Evolutionary conservation across 176 grass and related monocot species (phyloP), one percentile per base, ranked within the genome.

Genomic region (Oropetium thomaeum): DNA sequence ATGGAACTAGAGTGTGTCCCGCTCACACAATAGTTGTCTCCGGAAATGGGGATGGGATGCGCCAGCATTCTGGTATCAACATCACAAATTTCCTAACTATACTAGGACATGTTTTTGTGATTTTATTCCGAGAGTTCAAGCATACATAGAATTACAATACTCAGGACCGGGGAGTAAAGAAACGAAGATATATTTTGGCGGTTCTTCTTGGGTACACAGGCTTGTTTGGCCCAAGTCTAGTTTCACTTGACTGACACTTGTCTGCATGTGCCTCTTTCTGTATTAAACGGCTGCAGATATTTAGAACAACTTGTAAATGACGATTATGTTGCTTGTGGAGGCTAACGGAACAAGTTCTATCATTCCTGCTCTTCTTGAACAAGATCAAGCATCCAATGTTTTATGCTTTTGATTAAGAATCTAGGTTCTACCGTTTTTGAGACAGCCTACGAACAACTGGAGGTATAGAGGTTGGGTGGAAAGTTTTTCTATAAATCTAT

Each of bases 1-100:
- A 88, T 99, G 40, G 91, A 99, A 79, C 96, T 99, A 9, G 96
- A 92, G 76, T 99, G 96, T 17, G 89, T 99, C n/a, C 96, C 91
- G 48, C 91, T 99, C 41, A 90, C 75, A 44, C 96, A 99, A 84
- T 99, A 86, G 73, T n/a, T 27, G 58, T 27, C 16, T 11, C 4
- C 25, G 22, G 32, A 42, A 14, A 8, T 22, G 2, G 31, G 3
- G 10, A 8, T 22, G 2, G 31, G 3, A 25, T 35, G 26, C 53
- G 15, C 5, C 29, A 17, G 54, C 53, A 62, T 69, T 23, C 17
- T 47, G 60, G 14, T 68, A 29, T 70, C 17, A 31, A 14, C 69
- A 75, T 74, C 54, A 48, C 14, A 37, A 65, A 9, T 44, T 58
- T 65, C n/a, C 33, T 44, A 57, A 4, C 15, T 13, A 54, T 11